A percentile compares a stretch with the other conserved stretches of the same genome.
phyloP scores from a whole-genome alignment of 768 basidiomycete species.

The Strobilomyces dryophilus region DNA sequence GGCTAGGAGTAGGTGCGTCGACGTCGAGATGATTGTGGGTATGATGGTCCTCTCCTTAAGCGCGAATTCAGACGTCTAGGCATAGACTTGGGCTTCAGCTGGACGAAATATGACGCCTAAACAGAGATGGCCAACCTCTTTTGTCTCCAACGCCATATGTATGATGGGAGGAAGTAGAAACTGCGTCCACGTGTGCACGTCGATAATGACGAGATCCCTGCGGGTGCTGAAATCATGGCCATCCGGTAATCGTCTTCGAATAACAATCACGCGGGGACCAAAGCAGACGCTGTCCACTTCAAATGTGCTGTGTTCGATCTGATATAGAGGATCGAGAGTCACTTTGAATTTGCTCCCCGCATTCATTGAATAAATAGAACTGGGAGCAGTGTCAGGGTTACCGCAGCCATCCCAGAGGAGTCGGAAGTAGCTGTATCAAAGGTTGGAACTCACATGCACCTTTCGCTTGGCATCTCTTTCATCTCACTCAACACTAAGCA shows the following conservation, averaged over 20 bases:
- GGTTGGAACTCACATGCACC: neutral
- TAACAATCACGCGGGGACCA: neutral
- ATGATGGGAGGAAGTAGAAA: neutral
- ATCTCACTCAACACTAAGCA: neutral
- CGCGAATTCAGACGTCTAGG: neutral
- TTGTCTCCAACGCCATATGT: neutral
- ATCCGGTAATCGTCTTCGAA: neutral
- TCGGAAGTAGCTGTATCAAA: too few species aligned
- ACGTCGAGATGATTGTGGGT: conserved; percentile 14
- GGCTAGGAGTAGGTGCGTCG: conserved; percentile 17
- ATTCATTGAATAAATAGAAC: conserved; percentile 9
- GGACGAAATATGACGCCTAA: neutral
- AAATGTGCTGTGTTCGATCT: conserved; percentile 8
- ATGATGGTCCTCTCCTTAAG: neutral
- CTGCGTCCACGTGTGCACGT: neutral
- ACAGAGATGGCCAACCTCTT: conserved; percentile 1
- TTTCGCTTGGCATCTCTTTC: neutral
- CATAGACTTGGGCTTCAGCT: neutral
- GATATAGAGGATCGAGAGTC: conserved; percentile 11
- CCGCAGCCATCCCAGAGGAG: too few species aligned
- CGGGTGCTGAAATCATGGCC: neutral
- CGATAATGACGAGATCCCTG: neutral
- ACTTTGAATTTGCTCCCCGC: neutral
- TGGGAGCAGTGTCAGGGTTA: neutral
- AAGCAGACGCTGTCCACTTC: neutral